Evolutionary conservation across 441 rosid genomes (phyloP).

Genomic region (Populus hybrid): DNA sequence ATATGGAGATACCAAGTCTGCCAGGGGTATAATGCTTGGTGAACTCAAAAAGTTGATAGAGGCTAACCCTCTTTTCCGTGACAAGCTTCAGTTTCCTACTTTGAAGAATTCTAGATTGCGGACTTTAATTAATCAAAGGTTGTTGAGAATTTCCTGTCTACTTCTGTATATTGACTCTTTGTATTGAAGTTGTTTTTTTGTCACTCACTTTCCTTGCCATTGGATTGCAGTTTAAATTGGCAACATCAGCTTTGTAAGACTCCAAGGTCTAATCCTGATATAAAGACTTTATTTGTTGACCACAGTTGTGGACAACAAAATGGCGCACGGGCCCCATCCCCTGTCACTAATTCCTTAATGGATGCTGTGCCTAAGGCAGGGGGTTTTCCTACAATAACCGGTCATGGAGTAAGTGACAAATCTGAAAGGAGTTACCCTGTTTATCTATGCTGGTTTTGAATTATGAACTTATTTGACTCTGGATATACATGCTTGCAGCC

Average conservation of each 20-base stretch:
- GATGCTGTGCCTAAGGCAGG: constrained; percentile 58
- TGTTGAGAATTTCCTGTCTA: constrained; percentile 12
- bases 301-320: constrained; percentile 70
- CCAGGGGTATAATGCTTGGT: constrained; percentile 73
- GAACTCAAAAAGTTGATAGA: constrained; percentile 79
- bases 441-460: constrained; percentile 14
- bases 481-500: constrained; percentile 43
- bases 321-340: constrained; percentile 74
- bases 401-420: constrained; percentile 65
- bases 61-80: constrained; percentile 85
- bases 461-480: constrained; percentile 7
- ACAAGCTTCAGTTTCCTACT: constrained; percentile 78
- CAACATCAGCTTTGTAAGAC: constrained; percentile 84
- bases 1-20: constrained; percentile 76
- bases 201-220: constrained; percentile 11
- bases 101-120: constrained; percentile 74
- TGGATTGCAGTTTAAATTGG: constrained; percentile 72
- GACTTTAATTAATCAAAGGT: constrained; percentile 83
- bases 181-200: background rate
- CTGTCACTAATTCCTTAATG: constrained; percentile 75
- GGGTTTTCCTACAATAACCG: constrained; percentile 54
- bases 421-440: background rate
- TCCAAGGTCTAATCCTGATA: constrained; percentile 81
- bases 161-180: constrained; percentile 9
- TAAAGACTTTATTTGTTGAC: constrained; percentile 76